These are phyloP conservation scores for Apophysomyces sp. DNA, from an alignment of 371 early-diverging fungal genomes.

Conservation along the genomic window DNA sequence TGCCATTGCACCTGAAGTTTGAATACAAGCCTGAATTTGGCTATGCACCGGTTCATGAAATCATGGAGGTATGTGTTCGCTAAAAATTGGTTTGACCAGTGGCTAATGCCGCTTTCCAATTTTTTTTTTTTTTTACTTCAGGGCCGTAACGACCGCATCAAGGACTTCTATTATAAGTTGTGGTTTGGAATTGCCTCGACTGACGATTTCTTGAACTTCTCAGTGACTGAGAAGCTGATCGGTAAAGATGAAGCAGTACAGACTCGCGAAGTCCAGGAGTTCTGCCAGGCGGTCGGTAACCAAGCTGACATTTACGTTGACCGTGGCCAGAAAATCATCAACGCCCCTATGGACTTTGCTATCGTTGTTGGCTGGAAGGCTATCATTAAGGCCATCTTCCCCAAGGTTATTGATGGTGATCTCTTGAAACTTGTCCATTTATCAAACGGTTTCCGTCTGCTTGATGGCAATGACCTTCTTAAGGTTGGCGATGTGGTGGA, in stretches of 20 bases:
- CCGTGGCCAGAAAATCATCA: conserved; percentile 61
- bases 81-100: too few species aligned
- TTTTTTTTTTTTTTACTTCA: conserved; percentile 10
- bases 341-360: conserved; percentile 93
- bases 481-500: conserved; percentile 85
- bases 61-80: conserved; percentile 82
- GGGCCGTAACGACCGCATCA: conserved; percentile 91
- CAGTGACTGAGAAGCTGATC: conserved; percentile 63
- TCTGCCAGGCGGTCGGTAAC: conserved; percentile 90
- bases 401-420: conserved; percentile 93
- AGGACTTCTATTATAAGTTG: conserved; percentile 87
- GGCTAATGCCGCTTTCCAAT: not conserved
- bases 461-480: conserved; percentile 78
- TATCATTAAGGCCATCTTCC: conserved; percentile 91
- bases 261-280: conserved; percentile 71
- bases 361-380: conserved; percentile 95
- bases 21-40: conserved; percentile 80
- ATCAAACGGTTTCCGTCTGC: conserved; percentile 89
- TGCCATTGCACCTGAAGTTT: conserved; percentile 79
- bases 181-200: conserved; percentile 75
- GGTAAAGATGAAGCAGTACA: conserved; percentile 64
- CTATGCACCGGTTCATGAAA: conserved; percentile 88
- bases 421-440: conserved; percentile 91
- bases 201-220: conserved; percentile 50
- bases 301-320: conserved; percentile 85